These are phyloP conservation scores for Posidonia australis DNA, from an alignment of 106 monocot genomes.

Conservation along the genomic window DNA sequence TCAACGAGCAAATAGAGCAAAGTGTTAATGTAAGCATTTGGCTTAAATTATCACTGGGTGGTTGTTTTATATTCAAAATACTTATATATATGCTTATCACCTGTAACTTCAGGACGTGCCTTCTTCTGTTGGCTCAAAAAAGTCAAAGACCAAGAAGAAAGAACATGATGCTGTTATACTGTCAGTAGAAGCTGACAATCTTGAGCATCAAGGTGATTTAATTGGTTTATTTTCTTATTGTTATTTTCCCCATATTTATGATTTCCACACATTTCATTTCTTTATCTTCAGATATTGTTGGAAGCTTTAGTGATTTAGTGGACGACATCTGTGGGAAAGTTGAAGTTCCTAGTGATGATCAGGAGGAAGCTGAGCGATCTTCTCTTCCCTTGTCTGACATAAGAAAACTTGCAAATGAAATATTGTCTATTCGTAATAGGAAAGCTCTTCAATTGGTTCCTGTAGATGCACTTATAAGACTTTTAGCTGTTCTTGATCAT, in stretches of 20 bases:
- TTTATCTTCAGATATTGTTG: slow-evolving; percentile 34
- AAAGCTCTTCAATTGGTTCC: slow-evolving; percentile 68
- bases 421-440: slow-evolving; percentile 51
- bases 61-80: slow-evolving; percentile 7
- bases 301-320: slow-evolving; percentile 53
- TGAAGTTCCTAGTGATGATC: slow-evolving; percentile 46
- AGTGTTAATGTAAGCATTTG: slow-evolving; percentile 38
- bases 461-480: slow-evolving; percentile 50
- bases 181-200: slow-evolving; percentile 28
- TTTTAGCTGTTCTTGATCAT: slow-evolving; percentile 66
- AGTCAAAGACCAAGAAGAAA: slow-evolving; percentile 73
- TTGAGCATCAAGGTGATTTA: slow-evolving; percentile 55
- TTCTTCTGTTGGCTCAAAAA: slow-evolving; percentile 37
- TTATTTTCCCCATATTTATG: not conserved
- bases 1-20: slow-evolving; percentile 23
- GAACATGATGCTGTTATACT: slow-evolving; percentile 30
- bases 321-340: slow-evolving; percentile 84
- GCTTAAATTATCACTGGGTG: not conserved
- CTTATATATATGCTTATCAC: not conserved
- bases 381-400: slow-evolving; percentile 55
- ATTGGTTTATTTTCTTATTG: not conserved
- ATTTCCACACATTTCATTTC: not conserved
- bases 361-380: slow-evolving; percentile 32
- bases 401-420: slow-evolving; percentile 67
- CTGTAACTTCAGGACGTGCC: slow-evolving; percentile 28